These are phyloP conservation scores for Boechera stricta DNA, from an alignment of 345 rosid species.

Conservation along the genomic window DNA sequence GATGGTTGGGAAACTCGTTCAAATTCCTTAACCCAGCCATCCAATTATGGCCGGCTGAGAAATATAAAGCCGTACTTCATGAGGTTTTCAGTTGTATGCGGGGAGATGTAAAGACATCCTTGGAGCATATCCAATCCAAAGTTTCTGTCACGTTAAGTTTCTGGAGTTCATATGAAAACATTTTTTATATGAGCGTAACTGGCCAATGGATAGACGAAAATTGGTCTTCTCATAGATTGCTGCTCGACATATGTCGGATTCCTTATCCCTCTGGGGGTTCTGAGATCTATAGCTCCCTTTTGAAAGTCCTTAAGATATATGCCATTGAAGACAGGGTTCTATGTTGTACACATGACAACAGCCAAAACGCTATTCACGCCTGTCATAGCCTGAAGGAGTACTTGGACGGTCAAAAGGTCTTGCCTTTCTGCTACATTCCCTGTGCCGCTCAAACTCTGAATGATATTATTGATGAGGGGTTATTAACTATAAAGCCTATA, in stretches of 20 bases:
- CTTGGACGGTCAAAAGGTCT: conserved; percentile 69
- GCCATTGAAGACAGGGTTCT: conserved; percentile 73
- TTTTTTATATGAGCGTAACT: conserved; percentile 81
- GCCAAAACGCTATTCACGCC: conserved; percentile 76
- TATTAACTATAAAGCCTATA: conserved; percentile 72
- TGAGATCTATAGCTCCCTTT: conserved; percentile 67
- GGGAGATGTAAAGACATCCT: conserved; percentile 67
- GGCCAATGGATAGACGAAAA: conserved; percentile 88
- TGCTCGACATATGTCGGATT: conserved; percentile 80
- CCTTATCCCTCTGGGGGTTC: conserved; percentile 76
- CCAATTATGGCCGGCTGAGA: conserved; percentile 77
- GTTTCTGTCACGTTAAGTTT: conserved; percentile 74
- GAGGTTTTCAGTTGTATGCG: conserved; percentile 95
- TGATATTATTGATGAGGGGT: conserved; percentile 79
- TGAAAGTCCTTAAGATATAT: conserved; percentile 68
- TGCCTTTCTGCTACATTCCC: conserved; percentile 87
- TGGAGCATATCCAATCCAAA: conserved; percentile 81
- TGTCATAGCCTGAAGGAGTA: conserved; percentile 79
- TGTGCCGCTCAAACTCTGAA: conserved; percentile 88
- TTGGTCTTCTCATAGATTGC: conserved; percentile 72
- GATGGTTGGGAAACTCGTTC: conserved; percentile 81
- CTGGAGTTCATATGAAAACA: conserved; percentile 81
- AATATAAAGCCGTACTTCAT: conserved; percentile 62
- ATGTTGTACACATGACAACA: conserved; percentile 93
- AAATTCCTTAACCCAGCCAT: conserved; percentile 79